Base-by-base conservation (phyloP, 2,329 filamentous ascomycete genomes). In the Bertia moriformis region DNA sequence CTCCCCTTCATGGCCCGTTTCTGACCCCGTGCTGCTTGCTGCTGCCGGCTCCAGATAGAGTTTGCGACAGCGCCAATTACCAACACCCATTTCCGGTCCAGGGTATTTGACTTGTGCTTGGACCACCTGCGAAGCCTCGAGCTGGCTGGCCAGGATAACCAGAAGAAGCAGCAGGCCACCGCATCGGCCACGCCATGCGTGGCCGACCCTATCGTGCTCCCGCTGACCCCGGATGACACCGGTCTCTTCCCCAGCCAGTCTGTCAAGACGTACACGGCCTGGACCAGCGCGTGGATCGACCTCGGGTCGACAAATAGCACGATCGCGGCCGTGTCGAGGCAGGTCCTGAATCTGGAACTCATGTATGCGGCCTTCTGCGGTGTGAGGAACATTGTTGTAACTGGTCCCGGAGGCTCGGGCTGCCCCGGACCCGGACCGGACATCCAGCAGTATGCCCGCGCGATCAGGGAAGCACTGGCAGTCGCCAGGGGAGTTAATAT, bases 301-400 rank as follows among this genome's bases (percentile, higher is more conserved):
- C 63, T 96, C 10, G 81, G 79, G 49, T 93, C 88, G 2, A 62
- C 76, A 1, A 82, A 95, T 55, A 83, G 86, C 4, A 59, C 89
- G 44, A 78, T 96, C 45, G 78, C 86, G 4, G 84, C 83, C 55
- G 71, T 96, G 42, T 95, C 89, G 22, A 77, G 84, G 33, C 89
- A 95, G 60, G 83, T 93, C 4, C 66, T 98, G 45, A 87, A 87
- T 54, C 69, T 94, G 30, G 91, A 98, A 56, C 72, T 96, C 37
- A 83, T 86, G 38, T 98, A 95, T 60, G 91, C 93, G 45, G 88
- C 86, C 45, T 98, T 96, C 60, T 95, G 87, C 52, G 91, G 91
- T 24, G 72, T 91, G 37, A 78, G 78, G 41, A 93, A 83, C 57
- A 69, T 96, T 42, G 65, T 96, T 38, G 67, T 98, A 19, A 78